Evolutionary conservation across 139 green algal species (phyloP).

Genomic region (Closterium sp.): DNA sequence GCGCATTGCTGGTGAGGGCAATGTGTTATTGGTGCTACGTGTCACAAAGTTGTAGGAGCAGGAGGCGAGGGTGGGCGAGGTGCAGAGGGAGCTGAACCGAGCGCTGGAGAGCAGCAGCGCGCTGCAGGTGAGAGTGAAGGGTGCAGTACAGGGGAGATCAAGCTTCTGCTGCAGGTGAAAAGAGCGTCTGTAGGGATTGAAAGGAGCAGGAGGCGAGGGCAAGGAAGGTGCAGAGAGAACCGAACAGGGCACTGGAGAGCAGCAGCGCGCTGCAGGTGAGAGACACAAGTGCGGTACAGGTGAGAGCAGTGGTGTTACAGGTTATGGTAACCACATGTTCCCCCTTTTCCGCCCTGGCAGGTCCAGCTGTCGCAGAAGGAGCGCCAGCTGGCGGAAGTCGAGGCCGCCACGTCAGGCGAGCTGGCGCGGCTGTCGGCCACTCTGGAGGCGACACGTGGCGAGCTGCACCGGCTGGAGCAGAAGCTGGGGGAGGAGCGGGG

Average conservation of each 20-base stretch:
- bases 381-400: conserved; percentile 31
- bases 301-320: neutral
- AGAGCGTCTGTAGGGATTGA: neutral
- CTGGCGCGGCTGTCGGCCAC: conserved; percentile 8
- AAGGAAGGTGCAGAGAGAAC: no score
- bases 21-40: neutral
- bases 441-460: conserved; percentile 19
- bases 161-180: neutral
- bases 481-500: neutral
- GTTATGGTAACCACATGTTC: no score
- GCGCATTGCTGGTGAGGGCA: no score
- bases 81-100: no score
- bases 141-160: no score
- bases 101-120: no score
- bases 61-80: no score
- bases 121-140: no score
- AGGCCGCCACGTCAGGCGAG: conserved; percentile 25
- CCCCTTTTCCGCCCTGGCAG: no score
- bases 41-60: neutral
- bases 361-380: conserved; percentile 14
- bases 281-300: neutral
- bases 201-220: neutral
- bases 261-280: neutral
- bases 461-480: conserved; percentile 24
- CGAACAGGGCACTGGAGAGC: neutral